phyloP scores from a whole-genome alignment of 2,329 filamentous ascomycete genomes.

The Diaporthe vaccinii region DNA sequence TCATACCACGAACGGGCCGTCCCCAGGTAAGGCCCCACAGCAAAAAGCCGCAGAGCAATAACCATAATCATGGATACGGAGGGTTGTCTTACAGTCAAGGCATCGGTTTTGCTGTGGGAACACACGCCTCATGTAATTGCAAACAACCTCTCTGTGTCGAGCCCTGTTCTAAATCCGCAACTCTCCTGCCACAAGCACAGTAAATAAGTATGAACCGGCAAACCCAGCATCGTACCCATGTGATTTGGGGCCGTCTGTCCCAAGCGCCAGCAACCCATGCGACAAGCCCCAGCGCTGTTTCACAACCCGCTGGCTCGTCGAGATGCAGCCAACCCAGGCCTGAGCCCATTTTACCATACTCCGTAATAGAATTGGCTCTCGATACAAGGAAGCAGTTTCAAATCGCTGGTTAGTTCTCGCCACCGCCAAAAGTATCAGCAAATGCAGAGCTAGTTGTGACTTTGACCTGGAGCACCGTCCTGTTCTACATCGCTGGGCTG shows the following conservation, averaged over 20 bases:
- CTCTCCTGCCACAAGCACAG: conserved; percentile 11
- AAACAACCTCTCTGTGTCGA: background rate
- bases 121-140: background rate
- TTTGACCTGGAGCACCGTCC: background rate
- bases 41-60: too few relatives aligned
- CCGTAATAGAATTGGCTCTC: background rate
- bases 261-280: conserved; percentile 14
- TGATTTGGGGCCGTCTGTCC: background rate
- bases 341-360: conserved; percentile 20
- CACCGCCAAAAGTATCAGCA: background rate
- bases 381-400: background rate
- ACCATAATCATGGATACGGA: background rate
- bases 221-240: background rate
- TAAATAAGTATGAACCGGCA: background rate
- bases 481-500: background rate
- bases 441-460: background rate
- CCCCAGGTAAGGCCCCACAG: background rate
- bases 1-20: background rate
- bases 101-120: background rate
- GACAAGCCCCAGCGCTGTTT: conserved; percentile 19
- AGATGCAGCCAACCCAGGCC: background rate
- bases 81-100: background rate
- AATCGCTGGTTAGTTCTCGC: conserved; percentile 3
- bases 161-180: conserved; percentile 3
- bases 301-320: background rate